These are phyloP conservation scores for Phaseolus lunatus DNA, from an alignment of 306 rosid genomes.

Conservation along the genomic window DNA sequence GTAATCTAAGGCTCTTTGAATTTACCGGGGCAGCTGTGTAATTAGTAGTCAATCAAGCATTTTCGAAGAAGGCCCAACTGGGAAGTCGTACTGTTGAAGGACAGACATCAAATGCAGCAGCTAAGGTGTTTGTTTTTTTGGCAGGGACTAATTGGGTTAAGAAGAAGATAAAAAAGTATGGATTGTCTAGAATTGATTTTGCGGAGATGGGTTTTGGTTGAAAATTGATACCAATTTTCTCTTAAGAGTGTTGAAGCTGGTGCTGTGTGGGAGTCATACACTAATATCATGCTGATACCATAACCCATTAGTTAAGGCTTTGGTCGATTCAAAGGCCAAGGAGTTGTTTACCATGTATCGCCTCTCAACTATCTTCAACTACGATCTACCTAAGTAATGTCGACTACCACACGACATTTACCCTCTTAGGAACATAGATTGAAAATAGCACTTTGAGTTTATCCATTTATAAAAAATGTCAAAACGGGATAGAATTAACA, in stretches of 20 bases:
- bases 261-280: neutral
- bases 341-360: neutral
- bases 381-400: neutral
- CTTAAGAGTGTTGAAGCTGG: neutral
- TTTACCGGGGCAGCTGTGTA: conserved; percentile 57
- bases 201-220: conserved; percentile 25
- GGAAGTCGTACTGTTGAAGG: conserved; percentile 58
- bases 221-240: conserved; percentile 28
- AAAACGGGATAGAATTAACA: neutral
- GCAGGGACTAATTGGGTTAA: conserved; percentile 34
- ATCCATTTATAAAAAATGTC: neutral
- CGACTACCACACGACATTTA: neutral
- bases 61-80: conserved; percentile 65
- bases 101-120: conserved; percentile 48
- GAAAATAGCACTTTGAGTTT: neutral
- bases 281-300: neutral
- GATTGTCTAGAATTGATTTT: conserved; percentile 28
- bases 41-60: conserved; percentile 51
- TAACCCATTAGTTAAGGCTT: neutral
- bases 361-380: neutral
- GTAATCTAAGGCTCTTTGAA: conserved; percentile 58
- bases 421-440: neutral
- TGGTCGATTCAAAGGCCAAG: neutral
- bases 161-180: conserved; percentile 45
- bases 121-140: neutral